These are phyloP conservation scores for Isoetes taiwanensis DNA, from an alignment of 75 land plant species.

Conservation along the genomic window DNA sequence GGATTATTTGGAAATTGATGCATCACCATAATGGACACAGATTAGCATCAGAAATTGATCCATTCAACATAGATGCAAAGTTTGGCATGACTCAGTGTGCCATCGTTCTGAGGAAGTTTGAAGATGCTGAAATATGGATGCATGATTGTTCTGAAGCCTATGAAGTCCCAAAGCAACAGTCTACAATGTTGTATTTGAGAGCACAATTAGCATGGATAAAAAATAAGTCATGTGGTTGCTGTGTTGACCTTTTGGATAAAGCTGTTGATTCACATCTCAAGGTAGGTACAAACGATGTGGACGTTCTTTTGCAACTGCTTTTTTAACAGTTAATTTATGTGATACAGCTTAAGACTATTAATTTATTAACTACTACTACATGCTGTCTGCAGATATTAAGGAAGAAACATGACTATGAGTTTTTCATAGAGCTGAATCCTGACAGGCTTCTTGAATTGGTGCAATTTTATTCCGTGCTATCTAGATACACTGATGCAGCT, in stretches of 20 bases:
- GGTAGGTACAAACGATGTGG: conserved; percentile 9
- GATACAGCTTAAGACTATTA: not conserved
- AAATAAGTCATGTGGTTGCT: not conserved
- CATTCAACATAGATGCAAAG: conserved; percentile 13
- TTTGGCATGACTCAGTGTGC: conserved; percentile 18
- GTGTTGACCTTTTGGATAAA: conserved; percentile 15
- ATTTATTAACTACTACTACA: not conserved
- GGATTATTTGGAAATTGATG: too few relatives aligned
- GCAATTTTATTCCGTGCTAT: conserved; percentile 9
- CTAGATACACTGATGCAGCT: conserved; percentile 3
- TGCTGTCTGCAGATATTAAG: conserved; percentile 14
- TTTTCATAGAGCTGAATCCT: conserved; percentile 14
- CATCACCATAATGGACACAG: conserved; percentile 9
- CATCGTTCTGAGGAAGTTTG: conserved; percentile 11
- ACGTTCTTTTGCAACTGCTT: too few relatives aligned
- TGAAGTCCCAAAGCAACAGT: conserved; percentile 5
- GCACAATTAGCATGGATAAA: conserved; percentile 19
- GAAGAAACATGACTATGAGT: conserved; percentile 5
- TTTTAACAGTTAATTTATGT: not conserved
- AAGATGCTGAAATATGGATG: conserved; percentile 15
- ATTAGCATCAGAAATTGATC: conserved; percentile 11
- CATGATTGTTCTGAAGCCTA: conserved; percentile 13
- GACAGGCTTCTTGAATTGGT: conserved; percentile 15
- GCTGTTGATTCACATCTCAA: conserved; percentile 1
- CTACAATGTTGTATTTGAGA: conserved; percentile 14